phyloP scores from a whole-genome alignment of 805 yeast species.

The Tetrapisispora iriomotensis region DNA sequence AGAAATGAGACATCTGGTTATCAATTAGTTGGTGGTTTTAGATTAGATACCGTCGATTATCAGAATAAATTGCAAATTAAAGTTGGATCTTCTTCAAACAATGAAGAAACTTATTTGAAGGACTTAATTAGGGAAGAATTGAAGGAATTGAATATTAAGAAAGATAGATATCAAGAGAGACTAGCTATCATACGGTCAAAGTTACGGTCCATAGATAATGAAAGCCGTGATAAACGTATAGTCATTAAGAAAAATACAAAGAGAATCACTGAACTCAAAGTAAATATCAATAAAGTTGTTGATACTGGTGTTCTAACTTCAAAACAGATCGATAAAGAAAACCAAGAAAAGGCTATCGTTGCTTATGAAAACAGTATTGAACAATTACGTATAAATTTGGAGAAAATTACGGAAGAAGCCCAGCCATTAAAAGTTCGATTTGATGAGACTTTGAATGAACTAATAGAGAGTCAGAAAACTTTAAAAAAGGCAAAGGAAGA shows the following conservation, averaged over 20 bases:
- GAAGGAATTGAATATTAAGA: conserved; percentile 23
- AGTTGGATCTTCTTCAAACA: conserved; percentile 14
- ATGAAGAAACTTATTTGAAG: conserved; percentile 14
- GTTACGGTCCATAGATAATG: conserved; percentile 15
- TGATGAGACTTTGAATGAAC: conserved; percentile 10
- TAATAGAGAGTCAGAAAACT: conserved; percentile 6
- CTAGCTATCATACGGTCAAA: conserved; percentile 6
- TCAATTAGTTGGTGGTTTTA: conserved; percentile 37
- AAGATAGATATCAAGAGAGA: conserved; percentile 7
- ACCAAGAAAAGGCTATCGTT: conserved; percentile 18
- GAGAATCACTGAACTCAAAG: conserved; percentile 17
- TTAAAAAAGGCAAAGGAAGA: conserved; percentile 13
- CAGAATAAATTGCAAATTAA: conserved; percentile 17
- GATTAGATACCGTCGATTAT: conserved; percentile 46
- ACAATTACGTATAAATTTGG: conserved; percentile 18
- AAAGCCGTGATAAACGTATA: conserved; percentile 24
- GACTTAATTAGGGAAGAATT: conserved; percentile 15
- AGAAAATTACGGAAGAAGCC: conserved; percentile 11
- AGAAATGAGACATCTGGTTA: conserved; percentile 37
- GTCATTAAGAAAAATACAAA: conserved; percentile 21
- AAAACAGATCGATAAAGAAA: conserved; percentile 15
- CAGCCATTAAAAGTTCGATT: conserved; percentile 13
- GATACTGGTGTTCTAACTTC: conserved; percentile 24
- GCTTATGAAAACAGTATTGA: conserved; percentile 21
- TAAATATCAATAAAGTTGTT: conserved; percentile 20